Evolutionary conservation across 441 rosid genomes (phyloP).

Genomic region (Aquilaria agallochum): DNA sequence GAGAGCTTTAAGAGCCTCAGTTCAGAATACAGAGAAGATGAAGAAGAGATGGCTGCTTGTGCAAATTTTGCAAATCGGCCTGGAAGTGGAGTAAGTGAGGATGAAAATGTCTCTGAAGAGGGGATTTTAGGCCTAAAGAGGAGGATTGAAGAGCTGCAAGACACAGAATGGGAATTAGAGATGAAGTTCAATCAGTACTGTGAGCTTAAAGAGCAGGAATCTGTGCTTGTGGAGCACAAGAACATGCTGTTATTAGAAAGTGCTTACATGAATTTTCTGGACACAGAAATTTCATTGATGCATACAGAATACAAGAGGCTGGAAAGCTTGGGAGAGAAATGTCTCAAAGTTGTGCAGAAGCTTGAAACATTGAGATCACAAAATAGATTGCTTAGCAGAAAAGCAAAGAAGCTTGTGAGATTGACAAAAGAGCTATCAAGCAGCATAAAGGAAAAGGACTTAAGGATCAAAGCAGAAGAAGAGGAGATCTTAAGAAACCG

Average conservation of each 20-base stretch:
- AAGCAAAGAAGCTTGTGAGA: slow-evolving; percentile 40
- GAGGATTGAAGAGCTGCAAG: slow-evolving; percentile 42
- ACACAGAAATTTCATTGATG: slow-evolving; percentile 37
- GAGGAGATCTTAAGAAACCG: slow-evolving; percentile 28
- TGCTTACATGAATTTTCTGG: slow-evolving; percentile 37
- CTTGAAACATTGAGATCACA: slow-evolving; percentile 32
- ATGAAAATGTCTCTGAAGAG: slow-evolving; percentile 14
- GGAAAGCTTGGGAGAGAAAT: slow-evolving; percentile 31
- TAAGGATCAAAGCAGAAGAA: slow-evolving; percentile 31
- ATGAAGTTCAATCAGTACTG: slow-evolving; percentile 36
- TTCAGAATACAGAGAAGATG: slow-evolving; percentile 19
- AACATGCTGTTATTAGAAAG: slow-evolving; percentile 35
- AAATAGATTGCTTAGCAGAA: slow-evolving; percentile 39
- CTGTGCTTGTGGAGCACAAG: slow-evolving; percentile 45
- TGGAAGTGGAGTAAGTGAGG: slow-evolving; percentile 12
- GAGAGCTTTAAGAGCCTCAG: slow-evolving; percentile 13
- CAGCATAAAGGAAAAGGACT: slow-evolving; percentile 28
- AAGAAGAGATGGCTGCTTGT: slow-evolving; percentile 13
- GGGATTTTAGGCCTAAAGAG: slow-evolving; percentile 33
- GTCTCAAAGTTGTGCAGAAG: slow-evolving; percentile 31
- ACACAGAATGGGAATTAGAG: slow-evolving; percentile 39
- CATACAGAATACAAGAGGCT: slow-evolving; percentile 46
- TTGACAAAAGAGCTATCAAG: slow-evolving; percentile 30
- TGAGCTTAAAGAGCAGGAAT: slow-evolving; percentile 55
- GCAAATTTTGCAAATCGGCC: slow-evolving; percentile 5